Conservation (phyloP, 345 rosid genomes). For the Eucalyptus melliodora region DNA sequence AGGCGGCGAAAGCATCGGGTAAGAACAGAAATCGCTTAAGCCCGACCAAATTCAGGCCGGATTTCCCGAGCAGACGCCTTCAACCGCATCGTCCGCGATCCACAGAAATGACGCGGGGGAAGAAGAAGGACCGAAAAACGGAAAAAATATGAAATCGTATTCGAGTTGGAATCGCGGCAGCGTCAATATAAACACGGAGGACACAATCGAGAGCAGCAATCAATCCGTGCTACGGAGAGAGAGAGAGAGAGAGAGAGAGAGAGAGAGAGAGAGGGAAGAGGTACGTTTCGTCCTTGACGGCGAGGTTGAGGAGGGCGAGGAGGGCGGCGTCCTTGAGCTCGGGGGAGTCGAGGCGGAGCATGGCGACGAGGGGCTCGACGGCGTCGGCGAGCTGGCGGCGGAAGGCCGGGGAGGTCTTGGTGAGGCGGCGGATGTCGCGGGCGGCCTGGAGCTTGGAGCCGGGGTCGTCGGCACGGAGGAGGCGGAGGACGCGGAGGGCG, state of each 20-base stretch:
- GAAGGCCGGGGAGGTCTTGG: conserved; percentile 77
- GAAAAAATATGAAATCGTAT: neutral
- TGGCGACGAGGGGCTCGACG: conserved; percentile 64
- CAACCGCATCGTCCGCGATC: neutral
- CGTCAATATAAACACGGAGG: neutral
- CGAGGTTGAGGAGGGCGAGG: conserved; percentile 92
- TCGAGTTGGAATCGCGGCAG: neutral
- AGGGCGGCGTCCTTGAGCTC: conserved; percentile 61
- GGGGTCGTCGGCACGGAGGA: conserved; percentile 36
- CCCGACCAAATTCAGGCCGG: neutral
- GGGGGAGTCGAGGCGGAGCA: conserved; percentile 44
- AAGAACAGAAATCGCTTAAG: neutral
- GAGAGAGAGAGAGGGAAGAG: neutral
- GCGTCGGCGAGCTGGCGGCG: conserved; percentile 75
- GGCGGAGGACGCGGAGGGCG: conserved; percentile 32
- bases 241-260: neutral
- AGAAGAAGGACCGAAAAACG: neutral
- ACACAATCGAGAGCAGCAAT: neutral
- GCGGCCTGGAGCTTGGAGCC: conserved; percentile 70
- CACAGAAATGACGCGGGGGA: neutral
- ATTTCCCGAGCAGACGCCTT: neutral
- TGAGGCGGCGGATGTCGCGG: conserved; percentile 79
- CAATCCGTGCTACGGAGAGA: neutral
- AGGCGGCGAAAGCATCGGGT: neutral
- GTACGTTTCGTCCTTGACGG: conserved; percentile 93